Conservation (phyloP, 2,329 filamentous ascomycete genomes). For the Talaromyces sp. region DNA sequence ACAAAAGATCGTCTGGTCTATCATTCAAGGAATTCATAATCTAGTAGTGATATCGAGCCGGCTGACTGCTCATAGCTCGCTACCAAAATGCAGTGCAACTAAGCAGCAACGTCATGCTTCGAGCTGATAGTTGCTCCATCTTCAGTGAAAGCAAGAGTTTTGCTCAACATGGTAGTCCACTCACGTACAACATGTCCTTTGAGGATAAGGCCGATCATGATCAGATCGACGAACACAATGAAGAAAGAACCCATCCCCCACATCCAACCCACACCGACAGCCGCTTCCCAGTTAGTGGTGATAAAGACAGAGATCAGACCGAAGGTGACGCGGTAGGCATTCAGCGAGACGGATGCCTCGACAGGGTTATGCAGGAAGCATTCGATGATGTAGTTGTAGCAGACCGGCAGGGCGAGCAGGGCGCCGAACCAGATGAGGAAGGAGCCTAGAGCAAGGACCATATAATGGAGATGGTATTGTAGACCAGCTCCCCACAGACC, state of each 20-base stretch:
- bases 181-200: constrained; percentile 14
- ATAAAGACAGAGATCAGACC: constrained; percentile 12
- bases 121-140: constrained; percentile 22
- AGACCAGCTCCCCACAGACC: constrained; percentile 13
- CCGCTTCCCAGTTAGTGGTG: constrained; percentile 8
- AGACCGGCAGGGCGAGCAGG: constrained; percentile 12
- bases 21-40: not conserved
- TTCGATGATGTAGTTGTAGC: constrained; percentile 16
- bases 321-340: constrained; percentile 10
- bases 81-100: not conserved
- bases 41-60: not conserved
- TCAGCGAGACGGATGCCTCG: constrained; percentile 13
- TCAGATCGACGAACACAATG: constrained; percentile 11
- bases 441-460: constrained; percentile 12
- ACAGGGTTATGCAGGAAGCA: constrained; percentile 14
- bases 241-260: constrained; percentile 14
- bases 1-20: not conserved
- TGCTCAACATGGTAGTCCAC: constrained; percentile 12
- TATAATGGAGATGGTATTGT: constrained; percentile 15
- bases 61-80: not conserved
- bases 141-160: constrained; percentile 13
- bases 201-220: constrained; percentile 14
- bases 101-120: constrained; percentile 6
- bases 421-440: constrained; percentile 14
- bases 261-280: constrained; percentile 14